Base-by-base conservation (phyloP, 805 yeast genomes). In the Saccharomycopsis oosterbeekiorum region DNA sequence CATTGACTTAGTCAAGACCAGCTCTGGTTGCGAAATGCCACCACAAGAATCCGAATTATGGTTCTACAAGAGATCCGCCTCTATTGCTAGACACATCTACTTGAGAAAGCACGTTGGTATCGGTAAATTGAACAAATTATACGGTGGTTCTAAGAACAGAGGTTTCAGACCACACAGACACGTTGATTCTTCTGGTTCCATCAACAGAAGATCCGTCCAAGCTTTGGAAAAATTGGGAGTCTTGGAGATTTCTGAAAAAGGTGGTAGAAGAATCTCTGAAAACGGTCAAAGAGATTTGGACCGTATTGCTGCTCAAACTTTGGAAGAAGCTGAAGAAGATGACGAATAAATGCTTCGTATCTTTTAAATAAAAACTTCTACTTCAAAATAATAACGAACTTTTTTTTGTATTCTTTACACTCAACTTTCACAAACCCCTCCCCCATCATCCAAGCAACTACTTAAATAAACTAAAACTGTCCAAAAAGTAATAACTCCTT, bases 221-320 rank as follows among this genome's bases (percentile, higher is more conserved):
- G 86, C 98, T 74, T 89, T 94, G 76, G 97, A 92, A 86, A 92
- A 93, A 85, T 88, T 94, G 69, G 98, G 98, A 79, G 90, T 94
- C 72, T 83, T 94, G 73, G 99, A 93, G 84, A 83, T 88, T 78
- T 85, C 96, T 77, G 89, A 91, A 81, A 90, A 89, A 82, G 97
- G 97, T 79, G 99, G 99, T 80, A 94, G 99, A 87, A 90, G 92
- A 82, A 90, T 94, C 86, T 88, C 97, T 68, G 97, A 90, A 78
- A 89, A 91, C 82, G 99, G 99, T 79, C 98, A 93, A 84, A 92
- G 99, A 89, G 99, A 94, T 84, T 88, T 94, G 84, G 99, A 94
- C 84, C 97, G 99, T 87, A 93, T 93, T 80, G 98, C 98, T 77
- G 97, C 96, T 79, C 97, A 91, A 84, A 90, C 97, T 78, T 85